Base-by-base conservation (phyloP, 768 basidiomycete genomes). In the Boletus eberwhitei region DNA sequence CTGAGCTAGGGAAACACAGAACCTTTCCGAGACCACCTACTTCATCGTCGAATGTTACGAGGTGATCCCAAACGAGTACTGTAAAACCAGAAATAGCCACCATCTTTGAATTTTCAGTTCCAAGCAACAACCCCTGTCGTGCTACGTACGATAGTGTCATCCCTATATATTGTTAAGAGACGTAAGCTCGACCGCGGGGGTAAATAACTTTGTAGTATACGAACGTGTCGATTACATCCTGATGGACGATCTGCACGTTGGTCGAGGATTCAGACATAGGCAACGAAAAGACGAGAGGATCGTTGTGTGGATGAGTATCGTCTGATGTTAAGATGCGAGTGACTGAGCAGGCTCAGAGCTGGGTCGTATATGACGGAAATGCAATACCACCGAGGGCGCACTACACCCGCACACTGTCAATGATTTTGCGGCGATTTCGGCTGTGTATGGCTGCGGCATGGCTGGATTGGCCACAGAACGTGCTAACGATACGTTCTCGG, bases 21-120 rank as follows among this genome's bases (percentile, higher is more conserved):
- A 5, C 9, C 7, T 35, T 24, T 49, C 22, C 9, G 5, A 16
- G 21, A 35, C 22, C 13, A 61, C 69, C 6, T 48, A 76, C 72
- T 59, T 76, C 73, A 21, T 77, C 73, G 2, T 48, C 58, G 29
- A 78, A 67, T 6, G 76, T 73, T 50, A 78, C 39, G 36, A 72
- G 17, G 43, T 77, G 77, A 54, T 77, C 77, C 73, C 79, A 84
- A 14, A 84, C 54, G 13, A 85, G 70, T 14, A 79, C 61, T 2
- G 76, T 75, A 60, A 80, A 80, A 57, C 79, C 77, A 12, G 74
- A 75, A 35, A 84, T 67, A 13, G 79, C 83, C 34, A 85, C 73
- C 50, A 73, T 78, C 82, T 85, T 54, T 37, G 44, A 19, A 36
- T 2, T 17, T n/a, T 64, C 34, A 59, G 31, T 37, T 39, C 22